Base-by-base conservation (phyloP, 495 filamentous ascomycete species). In the Podospora australis region DNA sequence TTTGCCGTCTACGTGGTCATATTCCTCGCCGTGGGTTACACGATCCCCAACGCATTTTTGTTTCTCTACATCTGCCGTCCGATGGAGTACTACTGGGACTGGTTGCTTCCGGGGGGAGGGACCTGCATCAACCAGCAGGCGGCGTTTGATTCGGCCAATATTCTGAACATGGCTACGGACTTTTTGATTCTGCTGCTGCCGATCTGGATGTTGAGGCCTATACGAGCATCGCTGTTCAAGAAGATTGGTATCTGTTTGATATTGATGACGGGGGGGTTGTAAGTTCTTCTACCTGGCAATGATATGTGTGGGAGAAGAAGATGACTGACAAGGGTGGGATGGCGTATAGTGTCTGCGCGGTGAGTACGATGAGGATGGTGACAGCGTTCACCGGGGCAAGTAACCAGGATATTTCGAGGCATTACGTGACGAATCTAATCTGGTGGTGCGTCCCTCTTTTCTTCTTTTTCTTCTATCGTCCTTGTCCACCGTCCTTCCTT, bases 381-480 rank as follows among this genome's bases (percentile, higher is more conserved):
- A 41, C 49, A 2, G 44, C 48, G 39, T 44, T 49, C 4, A 25
- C 10, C 4, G 49, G 49, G 14, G 44, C 32, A 2, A 20, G 14
- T 26, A 32, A 53, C 21, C 42, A 28, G 8, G 59, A 65, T 26
- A 42, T 53, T 7, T 58, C 55, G 3, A 61, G 57, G 53, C 39
- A 40, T 28, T 63, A 55, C 41, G 46, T 52, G 10, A 13, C 13
- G 11, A 65, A 63, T 51, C 24, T 63, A 3, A 57, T 57, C 20
- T 65, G 54, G 57, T 57, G 53, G 62, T 62, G 48, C 1, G 59
- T n/a, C n/a, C n/a, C n/a, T n/a, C n/a, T n/a, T n/a, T n/a, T n/a
- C n/a, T n/a, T n/a, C n/a, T n/a, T n/a, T n/a, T n/a, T n/a, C n/a
- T n/a, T n/a, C n/a, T n/a, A n/a, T n/a, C n/a, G n/a, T n/a, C n/a